Conservation (phyloP, 768 basidiomycete species). For the Lyophyllum semitale region DNA sequence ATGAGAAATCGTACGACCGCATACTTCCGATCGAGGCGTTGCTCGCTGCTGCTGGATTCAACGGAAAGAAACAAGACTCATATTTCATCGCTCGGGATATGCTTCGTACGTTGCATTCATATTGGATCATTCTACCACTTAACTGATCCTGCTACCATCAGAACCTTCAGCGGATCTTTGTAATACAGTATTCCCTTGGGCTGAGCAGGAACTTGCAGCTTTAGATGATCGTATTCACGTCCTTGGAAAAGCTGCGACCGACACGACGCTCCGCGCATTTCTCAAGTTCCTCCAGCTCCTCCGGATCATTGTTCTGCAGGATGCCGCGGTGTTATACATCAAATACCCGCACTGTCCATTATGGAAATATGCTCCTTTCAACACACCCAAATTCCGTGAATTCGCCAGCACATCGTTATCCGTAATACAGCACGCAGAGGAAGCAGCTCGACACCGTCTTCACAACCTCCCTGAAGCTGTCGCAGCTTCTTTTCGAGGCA, state of each 20-base stretch:
- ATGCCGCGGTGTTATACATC: not conserved
- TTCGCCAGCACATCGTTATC: not conserved
- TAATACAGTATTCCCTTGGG: not conserved
- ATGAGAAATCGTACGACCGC: not conserved
- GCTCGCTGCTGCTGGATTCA: conserved; percentile 1
- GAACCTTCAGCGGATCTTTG: not conserved
- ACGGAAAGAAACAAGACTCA: not conserved
- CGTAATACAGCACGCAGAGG: not conserved
- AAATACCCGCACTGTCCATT: not conserved
- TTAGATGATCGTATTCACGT: not conserved
- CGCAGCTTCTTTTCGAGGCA: conserved; percentile 17
- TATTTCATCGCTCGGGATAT: not conserved
- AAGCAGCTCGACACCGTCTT: not conserved
- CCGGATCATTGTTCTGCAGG: not conserved
- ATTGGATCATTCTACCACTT: not conserved
- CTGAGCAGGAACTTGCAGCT: not conserved
- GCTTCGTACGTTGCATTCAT: not conserved
- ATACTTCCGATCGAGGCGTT: not conserved
- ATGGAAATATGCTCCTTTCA: not conserved
- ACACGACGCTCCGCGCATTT: not conserved
- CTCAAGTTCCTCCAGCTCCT: not conserved
- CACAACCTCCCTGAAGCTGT: conserved; percentile 25
- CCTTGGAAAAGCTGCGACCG: not conserved
- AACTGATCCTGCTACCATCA: not conserved
- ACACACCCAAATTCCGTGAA: not conserved